phyloP scores from a whole-genome alignment of 768 basidiomycete genomes.

The Leccinum longicurvipes region DNA sequence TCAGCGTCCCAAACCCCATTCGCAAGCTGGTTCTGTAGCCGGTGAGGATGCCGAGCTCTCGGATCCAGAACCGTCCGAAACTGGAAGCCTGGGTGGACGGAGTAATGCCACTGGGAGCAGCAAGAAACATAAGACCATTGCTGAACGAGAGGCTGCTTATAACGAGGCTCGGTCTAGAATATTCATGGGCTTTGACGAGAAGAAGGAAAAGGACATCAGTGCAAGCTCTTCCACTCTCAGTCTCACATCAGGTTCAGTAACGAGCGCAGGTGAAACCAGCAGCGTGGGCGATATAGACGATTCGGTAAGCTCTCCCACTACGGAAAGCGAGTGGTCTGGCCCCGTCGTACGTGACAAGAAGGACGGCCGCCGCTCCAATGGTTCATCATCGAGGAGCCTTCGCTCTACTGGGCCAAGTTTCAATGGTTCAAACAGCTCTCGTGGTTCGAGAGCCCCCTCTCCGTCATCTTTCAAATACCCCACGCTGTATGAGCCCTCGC shows the following conservation, averaged over 20 bases:
- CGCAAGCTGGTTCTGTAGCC: slow-evolving; percentile 68
- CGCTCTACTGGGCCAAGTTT: slow-evolving; percentile 51
- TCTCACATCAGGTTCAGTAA: slow-evolving; percentile 64
- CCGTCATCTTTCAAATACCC: slow-evolving; percentile 71
- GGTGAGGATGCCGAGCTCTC: slow-evolving; percentile 78
- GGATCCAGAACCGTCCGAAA: slow-evolving; percentile 75
- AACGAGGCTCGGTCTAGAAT: slow-evolving; percentile 83
- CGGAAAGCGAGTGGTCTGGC: slow-evolving; percentile 80
- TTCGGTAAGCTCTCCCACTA: slow-evolving; percentile 64
- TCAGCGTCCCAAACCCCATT: slow-evolving; percentile 53
- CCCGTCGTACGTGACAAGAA: slow-evolving; percentile 55
- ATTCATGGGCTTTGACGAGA: slow-evolving; percentile 79
- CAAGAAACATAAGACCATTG: slow-evolving; percentile 76
- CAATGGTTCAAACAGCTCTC: slow-evolving; percentile 58
- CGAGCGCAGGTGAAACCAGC: slow-evolving; percentile 53
- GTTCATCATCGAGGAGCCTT: slow-evolving; percentile 59
- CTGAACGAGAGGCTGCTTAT: slow-evolving; percentile 87
- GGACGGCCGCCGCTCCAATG: slow-evolving; percentile 49
- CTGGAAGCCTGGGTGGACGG: slow-evolving; percentile 71
- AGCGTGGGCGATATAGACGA: slow-evolving; percentile 68
- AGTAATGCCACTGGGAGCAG: slow-evolving; percentile 59
- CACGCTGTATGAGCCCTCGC: slow-evolving; percentile 62
- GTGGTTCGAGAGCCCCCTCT: slow-evolving; percentile 70
- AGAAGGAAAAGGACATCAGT: slow-evolving; percentile 68
- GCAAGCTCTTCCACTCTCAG: slow-evolving; percentile 75